Evolutionary conservation across 2,329 filamentous ascomycete species (phyloP).

Genomic region (Macrophomina pseudophaseolina): DNA sequence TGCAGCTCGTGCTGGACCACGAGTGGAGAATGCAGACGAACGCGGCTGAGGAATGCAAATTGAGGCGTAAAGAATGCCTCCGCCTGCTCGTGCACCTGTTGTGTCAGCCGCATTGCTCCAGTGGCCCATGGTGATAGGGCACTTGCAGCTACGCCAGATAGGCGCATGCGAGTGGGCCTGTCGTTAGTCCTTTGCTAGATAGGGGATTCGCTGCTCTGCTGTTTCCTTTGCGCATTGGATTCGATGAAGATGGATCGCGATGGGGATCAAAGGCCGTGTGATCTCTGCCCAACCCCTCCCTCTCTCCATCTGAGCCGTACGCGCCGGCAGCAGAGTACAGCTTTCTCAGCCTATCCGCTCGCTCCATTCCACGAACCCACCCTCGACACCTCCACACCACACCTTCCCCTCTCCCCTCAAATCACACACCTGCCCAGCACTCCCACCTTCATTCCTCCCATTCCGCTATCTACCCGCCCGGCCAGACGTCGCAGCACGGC

Average conservation of each 20-base stretch:
- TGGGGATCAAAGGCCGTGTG: not conserved
- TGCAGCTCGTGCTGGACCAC: not conserved
- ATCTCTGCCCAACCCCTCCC: not conserved
- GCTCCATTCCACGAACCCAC: not conserved
- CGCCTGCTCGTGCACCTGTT: not conserved
- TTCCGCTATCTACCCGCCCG: not conserved
- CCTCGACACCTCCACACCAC: not conserved
- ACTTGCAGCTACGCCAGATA: not conserved
- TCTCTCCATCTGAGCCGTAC: not conserved
- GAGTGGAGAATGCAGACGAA: not conserved
- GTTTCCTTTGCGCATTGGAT: not conserved
- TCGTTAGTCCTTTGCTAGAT: not conserved
- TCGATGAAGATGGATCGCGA: not conserved
- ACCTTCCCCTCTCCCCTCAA: not conserved
- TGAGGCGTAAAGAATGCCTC: slow-evolving; percentile 3
- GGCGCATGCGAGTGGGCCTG: not conserved
- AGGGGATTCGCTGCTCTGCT: not conserved
- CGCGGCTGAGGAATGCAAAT: slow-evolving; percentile 2
- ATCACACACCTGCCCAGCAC: not conserved
- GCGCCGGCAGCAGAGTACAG: not conserved
- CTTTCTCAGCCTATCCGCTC: not conserved
- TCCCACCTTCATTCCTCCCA: not conserved
- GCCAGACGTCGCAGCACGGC: not conserved
- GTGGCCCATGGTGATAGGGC: not conserved
- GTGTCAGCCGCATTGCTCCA: not conserved